Conservation (phyloP, 2,329 filamentous ascomycete genomes). For the Microsporum canis region DNA sequence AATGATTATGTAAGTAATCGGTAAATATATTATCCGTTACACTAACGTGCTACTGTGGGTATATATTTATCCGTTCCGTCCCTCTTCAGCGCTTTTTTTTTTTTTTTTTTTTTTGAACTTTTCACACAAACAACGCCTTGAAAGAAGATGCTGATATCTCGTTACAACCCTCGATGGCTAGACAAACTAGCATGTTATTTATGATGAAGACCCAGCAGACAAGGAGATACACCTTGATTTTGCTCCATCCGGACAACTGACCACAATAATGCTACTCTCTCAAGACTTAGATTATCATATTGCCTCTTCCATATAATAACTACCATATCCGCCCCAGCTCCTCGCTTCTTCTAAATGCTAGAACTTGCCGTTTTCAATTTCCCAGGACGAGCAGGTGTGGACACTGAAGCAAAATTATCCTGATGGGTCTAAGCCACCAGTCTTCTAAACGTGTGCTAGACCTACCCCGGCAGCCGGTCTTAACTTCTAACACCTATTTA, state of each 20-base stretch:
- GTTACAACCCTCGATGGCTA: not conserved
- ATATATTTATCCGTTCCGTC: not conserved
- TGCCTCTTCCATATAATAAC: not conserved
- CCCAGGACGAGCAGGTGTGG: constrained; percentile 46
- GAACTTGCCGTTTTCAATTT: constrained; percentile 44
- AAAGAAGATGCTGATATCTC: not conserved
- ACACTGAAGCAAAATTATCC: constrained; percentile 46
- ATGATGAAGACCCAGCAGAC: not conserved
- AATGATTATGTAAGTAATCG: not conserved
- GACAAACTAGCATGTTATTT: not conserved
- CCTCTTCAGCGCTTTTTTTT: not conserved
- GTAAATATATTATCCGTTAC: not conserved
- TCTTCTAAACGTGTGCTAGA: constrained; percentile 15
- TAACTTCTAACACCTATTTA: constrained; percentile 35
- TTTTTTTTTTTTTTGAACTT: not conserved
- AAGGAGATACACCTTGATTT: not conserved
- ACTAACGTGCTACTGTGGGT: not conserved
- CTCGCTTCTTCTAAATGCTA: constrained; percentile 31
- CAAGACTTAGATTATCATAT: not conserved
- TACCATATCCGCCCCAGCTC: not conserved
- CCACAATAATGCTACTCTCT: not conserved
- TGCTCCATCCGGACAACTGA: not conserved
- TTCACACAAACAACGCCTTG: not conserved
- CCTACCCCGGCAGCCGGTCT: constrained; percentile 29
- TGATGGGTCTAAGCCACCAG: constrained; percentile 18